Evolutionary conservation across 345 rosid genomes (phyloP).

Genomic region (Hypericum androsaemum): DNA sequence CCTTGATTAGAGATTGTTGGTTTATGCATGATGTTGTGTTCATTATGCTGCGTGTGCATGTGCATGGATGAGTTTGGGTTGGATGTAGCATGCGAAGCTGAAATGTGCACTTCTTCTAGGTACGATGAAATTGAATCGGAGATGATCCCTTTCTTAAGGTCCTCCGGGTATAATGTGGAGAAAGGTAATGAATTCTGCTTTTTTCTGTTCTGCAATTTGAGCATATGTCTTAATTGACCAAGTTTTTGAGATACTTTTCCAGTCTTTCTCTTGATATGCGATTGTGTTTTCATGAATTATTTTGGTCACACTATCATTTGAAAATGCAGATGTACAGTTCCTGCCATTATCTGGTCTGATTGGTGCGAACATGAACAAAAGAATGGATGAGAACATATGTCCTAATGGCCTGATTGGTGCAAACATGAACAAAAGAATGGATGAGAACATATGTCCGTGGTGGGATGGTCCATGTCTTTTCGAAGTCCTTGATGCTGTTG

Average conservation of each 20-base stretch:
- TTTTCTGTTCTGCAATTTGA: neutral
- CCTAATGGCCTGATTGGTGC: conserved; percentile 58
- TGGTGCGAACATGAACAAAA: conserved; percentile 65
- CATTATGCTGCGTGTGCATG: neutral
- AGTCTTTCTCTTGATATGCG: neutral
- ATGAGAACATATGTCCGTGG: conserved; percentile 59
- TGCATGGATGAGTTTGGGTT: neutral
- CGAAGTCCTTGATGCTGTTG: conserved; percentile 73
- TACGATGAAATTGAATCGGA: conserved; percentile 79
- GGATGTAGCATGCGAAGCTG: conserved; percentile 1
- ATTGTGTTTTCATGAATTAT: no score
- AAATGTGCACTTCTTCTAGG: conserved; percentile 28
- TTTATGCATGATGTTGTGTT: neutral
- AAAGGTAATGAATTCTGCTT: conserved; percentile 43
- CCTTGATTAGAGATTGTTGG: no score
- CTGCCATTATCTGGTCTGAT: conserved; percentile 85
- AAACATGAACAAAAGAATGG: conserved; percentile 69
- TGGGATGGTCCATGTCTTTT: conserved; percentile 86
- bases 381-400: conserved; percentile 51
- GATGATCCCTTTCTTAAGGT: conserved; percentile 72
- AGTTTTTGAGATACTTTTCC: neutral
- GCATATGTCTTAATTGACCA: neutral
- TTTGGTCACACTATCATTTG: neutral
- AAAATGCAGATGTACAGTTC: conserved; percentile 67
- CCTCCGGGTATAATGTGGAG: conserved; percentile 93